Conservation (phyloP, 1,139 yeast genomes). For the Geotrichum bryndzae region DNA sequence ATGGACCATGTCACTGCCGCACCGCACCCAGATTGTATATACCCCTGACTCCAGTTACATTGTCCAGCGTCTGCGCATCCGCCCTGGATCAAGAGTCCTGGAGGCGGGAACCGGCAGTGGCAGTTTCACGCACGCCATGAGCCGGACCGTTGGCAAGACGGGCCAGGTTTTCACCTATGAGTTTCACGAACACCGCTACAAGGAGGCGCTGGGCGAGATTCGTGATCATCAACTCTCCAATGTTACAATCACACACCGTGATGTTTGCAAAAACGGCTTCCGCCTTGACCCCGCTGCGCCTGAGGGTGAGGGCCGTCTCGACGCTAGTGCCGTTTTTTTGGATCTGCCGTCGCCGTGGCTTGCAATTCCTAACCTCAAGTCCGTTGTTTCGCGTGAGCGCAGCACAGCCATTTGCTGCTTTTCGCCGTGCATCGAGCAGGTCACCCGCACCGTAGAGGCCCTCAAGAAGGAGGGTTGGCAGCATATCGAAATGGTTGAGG, state of each 20-base stretch:
- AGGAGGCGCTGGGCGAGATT: slow-evolving; percentile 75
- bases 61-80: slow-evolving; percentile 68
- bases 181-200: slow-evolving; percentile 78
- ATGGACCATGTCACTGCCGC: slow-evolving; percentile 93
- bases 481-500: slow-evolving; percentile 89
- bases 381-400: slow-evolving; percentile 50
- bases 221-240: slow-evolving; percentile 57
- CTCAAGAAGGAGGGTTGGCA: slow-evolving; percentile 76
- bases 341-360: slow-evolving; percentile 98
- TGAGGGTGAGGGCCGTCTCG: slow-evolving; percentile 31
- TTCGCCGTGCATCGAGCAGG: slow-evolving; percentile 97
- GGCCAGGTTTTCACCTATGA: slow-evolving; percentile 82
- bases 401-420: slow-evolving; percentile 80
- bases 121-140: slow-evolving; percentile 87
- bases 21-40: slow-evolving; percentile 94
- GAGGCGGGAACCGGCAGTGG: slow-evolving; percentile 99
- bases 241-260: slow-evolving; percentile 73
- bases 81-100: slow-evolving; percentile 70
- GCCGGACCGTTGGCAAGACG: slow-evolving; percentile 59
- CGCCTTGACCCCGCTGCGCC: slow-evolving; percentile 19
- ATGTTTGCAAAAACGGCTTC: slow-evolving; percentile 88
- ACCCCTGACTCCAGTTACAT: slow-evolving; percentile 93
- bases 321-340: slow-evolving; percentile 71
- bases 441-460: slow-evolving; percentile 72
- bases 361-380: slow-evolving; percentile 71